Base-by-base conservation (phyloP, 2,329 filamentous ascomycete species). In the Tolypocladium pustulatum region DNA sequence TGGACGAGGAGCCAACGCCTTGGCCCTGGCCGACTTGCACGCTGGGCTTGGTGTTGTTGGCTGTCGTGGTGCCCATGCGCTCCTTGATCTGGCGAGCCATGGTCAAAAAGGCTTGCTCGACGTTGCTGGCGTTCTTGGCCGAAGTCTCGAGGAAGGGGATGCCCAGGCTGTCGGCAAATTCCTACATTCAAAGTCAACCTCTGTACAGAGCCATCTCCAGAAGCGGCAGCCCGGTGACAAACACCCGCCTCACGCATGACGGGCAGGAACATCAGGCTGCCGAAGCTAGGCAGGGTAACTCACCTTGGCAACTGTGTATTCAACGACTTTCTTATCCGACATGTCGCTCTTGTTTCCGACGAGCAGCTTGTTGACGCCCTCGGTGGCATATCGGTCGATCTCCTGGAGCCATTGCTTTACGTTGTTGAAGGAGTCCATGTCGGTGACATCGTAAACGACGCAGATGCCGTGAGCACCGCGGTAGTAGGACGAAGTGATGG, bases 341-440 rank as follows among this genome's bases (percentile, higher is more conserved):
- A 99, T 97, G 89, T 99, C 94, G 79, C 91, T 96, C 89, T 99
- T 99, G 89, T 99, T 99, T 72, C 94, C 94, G 63, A 99, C 93
- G 62, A 99, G 87, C 66, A 99, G 84, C 85, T 99, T 99, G 86
- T 99, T 99, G 72, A 99, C 94, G 65, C 94, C 94, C 79, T 99
- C 94, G 67, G 94, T 99, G 68, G 94, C 94, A 72, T 99, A 97
- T 75, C 94, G 88, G 81, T 99, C 94, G 69, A 99, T 99, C 81
- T 99, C 94, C 78, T 99, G 94, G 63, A 99, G 86, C 94, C 94
- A 99, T 83, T 99, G 94, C 89, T 99, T 97, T 71, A 99, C 94
- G 81, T 97, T 99, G 87, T 99, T 97, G 90, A 99, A 99, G 36
- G 91, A 96, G 76, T 97, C 94, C 93, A 97, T 97, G 76, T 99